These are phyloP conservation scores for Camelina neglecta DNA, from an alignment of 345 rosid species.

Conservation along the genomic window DNA sequence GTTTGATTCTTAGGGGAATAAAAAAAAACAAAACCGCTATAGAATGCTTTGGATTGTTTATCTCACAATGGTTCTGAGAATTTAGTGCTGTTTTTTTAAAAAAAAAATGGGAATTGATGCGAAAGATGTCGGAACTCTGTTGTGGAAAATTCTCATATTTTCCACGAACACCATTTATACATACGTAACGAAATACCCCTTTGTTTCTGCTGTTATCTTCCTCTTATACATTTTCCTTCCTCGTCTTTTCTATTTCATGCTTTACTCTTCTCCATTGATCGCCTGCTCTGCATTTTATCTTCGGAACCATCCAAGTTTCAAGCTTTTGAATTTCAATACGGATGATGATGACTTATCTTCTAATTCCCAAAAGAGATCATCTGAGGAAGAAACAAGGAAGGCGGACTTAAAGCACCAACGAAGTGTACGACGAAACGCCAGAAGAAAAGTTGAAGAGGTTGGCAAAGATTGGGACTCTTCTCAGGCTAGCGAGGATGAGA, in stretches of 20 bases:
- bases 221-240: slow-evolving; percentile 59
- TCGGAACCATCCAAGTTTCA: slow-evolving; percentile 34
- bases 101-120: slow-evolving; percentile 50
- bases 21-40: slow-evolving; percentile 13
- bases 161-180: slow-evolving; percentile 41
- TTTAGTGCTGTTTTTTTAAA: neutral
- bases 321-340: slow-evolving; percentile 6
- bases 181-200: slow-evolving; percentile 51
- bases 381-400: slow-evolving; percentile 27
- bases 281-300: slow-evolving; percentile 44
- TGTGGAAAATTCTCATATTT: slow-evolving; percentile 48
- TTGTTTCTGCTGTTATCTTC: slow-evolving; percentile 47
- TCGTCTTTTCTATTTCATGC: slow-evolving; percentile 52
- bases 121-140: slow-evolving; percentile 48
- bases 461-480: slow-evolving; percentile 48
- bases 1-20: neutral
- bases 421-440: slow-evolving; percentile 56
- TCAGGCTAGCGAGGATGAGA: slow-evolving; percentile 38
- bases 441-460: slow-evolving; percentile 48
- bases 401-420: slow-evolving; percentile 49
- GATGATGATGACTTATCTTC: slow-evolving; percentile 7
- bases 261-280: slow-evolving; percentile 53
- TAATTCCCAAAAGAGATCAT: slow-evolving; percentile 27
- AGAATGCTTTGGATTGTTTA: neutral
- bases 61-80: neutral